These are phyloP conservation scores for Vachellia pachyceras DNA, from an alignment of 306 rosid genomes.

Conservation along the genomic window DNA sequence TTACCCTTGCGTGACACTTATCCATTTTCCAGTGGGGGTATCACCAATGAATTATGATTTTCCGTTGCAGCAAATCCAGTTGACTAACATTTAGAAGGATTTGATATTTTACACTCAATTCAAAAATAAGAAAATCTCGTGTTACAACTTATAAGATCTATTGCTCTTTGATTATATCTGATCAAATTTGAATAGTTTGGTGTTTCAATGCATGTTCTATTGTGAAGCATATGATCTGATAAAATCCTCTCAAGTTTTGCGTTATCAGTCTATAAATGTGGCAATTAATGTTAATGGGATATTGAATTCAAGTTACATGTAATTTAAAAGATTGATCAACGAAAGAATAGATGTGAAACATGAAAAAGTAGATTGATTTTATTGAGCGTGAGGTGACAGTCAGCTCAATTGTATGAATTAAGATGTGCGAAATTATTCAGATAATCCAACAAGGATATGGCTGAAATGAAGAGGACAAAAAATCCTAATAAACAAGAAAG, in stretches of 20 bases:
- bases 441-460: background rate
- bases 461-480: background rate
- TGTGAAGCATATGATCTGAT: background rate
- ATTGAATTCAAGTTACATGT: background rate
- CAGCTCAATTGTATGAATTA: background rate
- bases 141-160: no score
- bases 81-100: background rate
- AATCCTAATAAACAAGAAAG: no score
- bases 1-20: background rate
- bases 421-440: background rate
- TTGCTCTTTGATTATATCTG: no score
- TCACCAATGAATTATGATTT: background rate
- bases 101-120: no score
- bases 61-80: background rate
- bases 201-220: background rate
- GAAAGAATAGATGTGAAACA: background rate
- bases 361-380: background rate
- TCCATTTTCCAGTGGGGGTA: background rate
- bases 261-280: background rate
- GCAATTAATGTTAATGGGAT: background rate
- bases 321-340: background rate
- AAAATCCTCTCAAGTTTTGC: background rate
- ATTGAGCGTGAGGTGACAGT: background rate
- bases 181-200: no score
- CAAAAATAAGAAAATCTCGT: no score